Percentiles rank a stretch among this genome's conserved stretches.
phyloP scores from a whole-genome alignment of 441 rosid species.

The Corymbia calophylla region DNA sequence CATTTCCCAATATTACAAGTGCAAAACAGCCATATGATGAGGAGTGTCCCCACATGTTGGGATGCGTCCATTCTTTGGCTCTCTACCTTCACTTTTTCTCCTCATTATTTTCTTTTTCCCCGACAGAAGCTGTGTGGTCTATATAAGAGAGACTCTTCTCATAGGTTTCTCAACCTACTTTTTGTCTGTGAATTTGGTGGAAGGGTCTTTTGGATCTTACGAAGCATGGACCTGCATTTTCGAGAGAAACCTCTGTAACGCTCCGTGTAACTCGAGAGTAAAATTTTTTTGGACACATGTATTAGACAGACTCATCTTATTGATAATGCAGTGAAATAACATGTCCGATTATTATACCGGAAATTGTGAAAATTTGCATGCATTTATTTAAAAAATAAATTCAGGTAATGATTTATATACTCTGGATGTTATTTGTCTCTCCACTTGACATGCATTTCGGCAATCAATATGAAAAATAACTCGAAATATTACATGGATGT shows the following conservation, averaged over 20 bases:
- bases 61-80: background rate
- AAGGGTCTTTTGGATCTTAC: background rate
- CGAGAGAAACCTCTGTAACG: background rate
- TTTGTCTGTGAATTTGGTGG: background rate
- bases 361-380: background rate
- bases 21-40: background rate
- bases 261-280: background rate
- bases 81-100: background rate
- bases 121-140: background rate
- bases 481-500: background rate
- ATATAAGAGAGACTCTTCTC: background rate
- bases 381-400: background rate
- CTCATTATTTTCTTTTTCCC: background rate
- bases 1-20: background rate
- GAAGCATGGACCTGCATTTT: background rate
- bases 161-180: background rate
- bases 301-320: background rate
- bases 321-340: background rate
- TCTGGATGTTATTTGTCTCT: background rate
- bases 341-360: background rate
- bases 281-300: background rate
- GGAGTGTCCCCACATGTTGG: background rate
- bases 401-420: background rate
- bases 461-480: background rate
- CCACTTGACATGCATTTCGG: background rate